Percentiles rank a stretch among this genome's conserved stretches.
These are phyloP conservation scores for Leavenworthia alabamica DNA, from an alignment of 345 rosid species.

Conservation along the genomic window DNA sequence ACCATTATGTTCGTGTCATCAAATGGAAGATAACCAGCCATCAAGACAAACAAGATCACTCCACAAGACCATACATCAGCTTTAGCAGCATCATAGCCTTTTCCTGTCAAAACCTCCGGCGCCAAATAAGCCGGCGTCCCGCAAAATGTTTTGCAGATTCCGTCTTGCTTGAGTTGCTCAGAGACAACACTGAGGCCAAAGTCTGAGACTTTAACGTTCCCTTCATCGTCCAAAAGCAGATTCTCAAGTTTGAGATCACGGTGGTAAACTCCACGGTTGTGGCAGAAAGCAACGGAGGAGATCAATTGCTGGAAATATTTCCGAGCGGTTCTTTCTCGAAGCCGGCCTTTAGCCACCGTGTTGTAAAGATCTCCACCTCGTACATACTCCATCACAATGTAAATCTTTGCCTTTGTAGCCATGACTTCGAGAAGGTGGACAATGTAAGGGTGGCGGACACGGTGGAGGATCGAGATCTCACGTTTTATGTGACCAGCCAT, in stretches of 20 bases:
- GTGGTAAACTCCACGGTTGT: slow-evolving; percentile 81
- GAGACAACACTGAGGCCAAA: slow-evolving; percentile 78
- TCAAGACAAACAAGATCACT: slow-evolving; percentile 66
- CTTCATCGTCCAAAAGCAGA: slow-evolving; percentile 64
- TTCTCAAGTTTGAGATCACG: slow-evolving; percentile 89
- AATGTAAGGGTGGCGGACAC: slow-evolving; percentile 59
- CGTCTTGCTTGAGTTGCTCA: slow-evolving; percentile 59
- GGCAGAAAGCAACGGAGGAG: slow-evolving; percentile 81
- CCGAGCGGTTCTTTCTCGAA: slow-evolving; percentile 58
- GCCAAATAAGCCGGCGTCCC: slow-evolving; percentile 78
- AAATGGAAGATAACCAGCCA: slow-evolving; percentile 82
- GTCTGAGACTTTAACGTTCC: slow-evolving; percentile 71
- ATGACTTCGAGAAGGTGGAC: slow-evolving; percentile 70
- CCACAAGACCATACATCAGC: slow-evolving; percentile 95
- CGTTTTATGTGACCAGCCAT: slow-evolving; percentile 66
- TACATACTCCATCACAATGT: slow-evolving; percentile 79
- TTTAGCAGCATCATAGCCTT: slow-evolving; percentile 85
- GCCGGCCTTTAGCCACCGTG: slow-evolving; percentile 64
- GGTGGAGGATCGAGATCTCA: slow-evolving; percentile 85
- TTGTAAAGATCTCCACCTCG: slow-evolving; percentile 85
- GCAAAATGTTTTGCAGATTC: slow-evolving; percentile 68
- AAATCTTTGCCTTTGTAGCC: slow-evolving; percentile 80
- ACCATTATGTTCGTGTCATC: slow-evolving; percentile 70
- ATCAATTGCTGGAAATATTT: slow-evolving; percentile 72
- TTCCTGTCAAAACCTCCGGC: slow-evolving; percentile 71